Conservation (phyloP, 2,329 filamentous ascomycete genomes). For the Ophiostoma ulmi region DNA sequence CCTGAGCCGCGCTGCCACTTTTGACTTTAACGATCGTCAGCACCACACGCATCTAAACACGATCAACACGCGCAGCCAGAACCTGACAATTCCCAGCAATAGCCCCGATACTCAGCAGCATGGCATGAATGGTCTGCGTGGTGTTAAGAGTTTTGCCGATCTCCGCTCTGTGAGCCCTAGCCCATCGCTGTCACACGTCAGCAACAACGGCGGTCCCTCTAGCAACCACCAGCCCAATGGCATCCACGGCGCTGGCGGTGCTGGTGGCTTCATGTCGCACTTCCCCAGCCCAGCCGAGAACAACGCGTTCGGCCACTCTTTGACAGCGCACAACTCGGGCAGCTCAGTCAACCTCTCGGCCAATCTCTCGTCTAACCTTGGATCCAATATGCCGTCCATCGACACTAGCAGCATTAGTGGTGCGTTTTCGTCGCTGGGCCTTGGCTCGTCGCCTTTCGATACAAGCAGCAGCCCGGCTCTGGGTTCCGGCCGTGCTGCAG, state of each 20-base stretch:
- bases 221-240: conserved; percentile 34
- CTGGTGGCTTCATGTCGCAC: conserved; percentile 42
- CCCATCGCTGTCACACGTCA: conserved; percentile 63
- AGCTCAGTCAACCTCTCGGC: not conserved
- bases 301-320: conserved; percentile 35
- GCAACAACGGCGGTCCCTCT: conserved; percentile 35
- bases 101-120: conserved; percentile 57
- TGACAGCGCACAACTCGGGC: conserved; percentile 32
- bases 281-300: conserved; percentile 34
- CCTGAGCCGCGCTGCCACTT: conserved; percentile 90
- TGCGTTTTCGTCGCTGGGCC: conserved; percentile 47
- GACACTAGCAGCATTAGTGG: conserved; percentile 38
- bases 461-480: conserved; percentile 9
- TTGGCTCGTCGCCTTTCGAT: conserved; percentile 46
- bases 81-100: conserved; percentile 82
- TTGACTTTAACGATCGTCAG: conserved; percentile 78
- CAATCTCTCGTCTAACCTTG: not conserved
- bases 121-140: conserved; percentile 75
- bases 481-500: conserved; percentile 4
- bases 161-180: conserved; percentile 92
- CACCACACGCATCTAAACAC: conserved; percentile 43
- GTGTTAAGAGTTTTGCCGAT: conserved; percentile 95
- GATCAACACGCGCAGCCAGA: conserved; percentile 74
- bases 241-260: conserved; percentile 30
- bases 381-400: not conserved